Evolutionary conservation across 2,329 filamentous ascomycete species (phyloP), one percentile per base, ranked within the genome.

Genomic region (Malbranchea zuffiana): DNA sequence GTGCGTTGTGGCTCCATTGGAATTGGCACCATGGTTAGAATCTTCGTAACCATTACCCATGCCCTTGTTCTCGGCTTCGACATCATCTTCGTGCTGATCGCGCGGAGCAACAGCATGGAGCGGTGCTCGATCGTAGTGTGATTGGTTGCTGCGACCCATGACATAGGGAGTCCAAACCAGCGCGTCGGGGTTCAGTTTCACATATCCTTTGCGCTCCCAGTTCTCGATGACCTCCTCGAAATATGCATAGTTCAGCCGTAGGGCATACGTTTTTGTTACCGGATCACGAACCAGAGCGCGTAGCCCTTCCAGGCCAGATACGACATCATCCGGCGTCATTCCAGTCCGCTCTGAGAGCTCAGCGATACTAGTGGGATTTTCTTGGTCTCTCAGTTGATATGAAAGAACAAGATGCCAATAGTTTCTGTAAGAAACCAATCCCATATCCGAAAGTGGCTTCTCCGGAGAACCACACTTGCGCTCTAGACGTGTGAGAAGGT

Each of bases 371-470:
- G 75, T 46, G 10, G 72, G 67, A 1, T 61, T 59, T 42, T 71
- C 75, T 44, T 74, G 71, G 31, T 79, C 62, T 24, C 87, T 66
- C 5, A 98, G 69, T 48, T 94, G 84, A 44, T 82, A 80, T 54
- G 87, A 95, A 37, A 98, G 66, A 2, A 93, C 71, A 6, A 94
- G 67, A 13, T 90, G 80, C 90, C 90, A 98, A 59, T 98, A 98
- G 51, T 93, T 95, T 29, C 90, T 78, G 56, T 98, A 98, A 2
- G 88, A 96, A 3, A 96, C 88, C 25, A 98, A 63, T 3, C 90
- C 90, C 85, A 98, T 95, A 54, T 98, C 90, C 0, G 90, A 96
- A 3, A 98, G 71, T 0, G 90, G 90, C 60, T 98, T 98, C 58
- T 98, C 90, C 0, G 90, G 90, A 1, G 88, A 95, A 6, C 90